phyloP scores from a whole-genome alignment of 495 filamentous ascomycete species.

The Penicillium waksmanii region DNA sequence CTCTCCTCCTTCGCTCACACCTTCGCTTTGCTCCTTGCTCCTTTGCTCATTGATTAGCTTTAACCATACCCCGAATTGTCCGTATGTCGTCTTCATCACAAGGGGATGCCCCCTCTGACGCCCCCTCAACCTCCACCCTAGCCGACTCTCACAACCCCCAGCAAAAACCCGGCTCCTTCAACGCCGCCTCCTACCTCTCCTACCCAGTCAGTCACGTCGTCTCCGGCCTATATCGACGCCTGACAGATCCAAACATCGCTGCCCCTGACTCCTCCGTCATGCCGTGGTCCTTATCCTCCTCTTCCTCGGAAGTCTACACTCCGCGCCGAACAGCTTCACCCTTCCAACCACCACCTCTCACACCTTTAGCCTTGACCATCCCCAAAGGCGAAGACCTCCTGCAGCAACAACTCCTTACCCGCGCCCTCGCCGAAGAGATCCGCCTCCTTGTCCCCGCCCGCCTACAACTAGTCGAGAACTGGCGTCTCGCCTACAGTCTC shows the following conservation, averaged over 20 bases:
- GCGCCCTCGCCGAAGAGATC: conserved; percentile 88
- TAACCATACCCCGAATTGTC: conserved; percentile 16
- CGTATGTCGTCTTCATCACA: conserved; percentile 36
- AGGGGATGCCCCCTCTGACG: conserved; percentile 23
- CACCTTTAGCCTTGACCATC: conserved; percentile 53
- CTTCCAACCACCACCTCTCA: conserved; percentile 63
- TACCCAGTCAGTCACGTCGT: conserved; percentile 60
- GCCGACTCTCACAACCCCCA: conserved; percentile 40
- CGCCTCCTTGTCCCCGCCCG: conserved; percentile 84
- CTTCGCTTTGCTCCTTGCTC: conserved; percentile 5
- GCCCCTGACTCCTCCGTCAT: conserved; percentile 30
- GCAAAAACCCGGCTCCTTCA: conserved; percentile 30
- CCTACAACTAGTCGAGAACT: conserved; percentile 83
- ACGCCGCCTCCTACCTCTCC: conserved; percentile 54
- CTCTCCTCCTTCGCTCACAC: neutral
- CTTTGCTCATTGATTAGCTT: conserved; percentile 13
- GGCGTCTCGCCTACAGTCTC: conserved; percentile 86
- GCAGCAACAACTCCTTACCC: conserved; percentile 62
- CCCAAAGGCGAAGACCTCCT: conserved; percentile 34
- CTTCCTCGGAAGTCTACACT: conserved; percentile 47
- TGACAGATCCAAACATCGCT: conserved; percentile 47
- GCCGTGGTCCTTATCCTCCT: conserved; percentile 29
- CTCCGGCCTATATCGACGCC: conserved; percentile 55
- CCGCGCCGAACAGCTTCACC: conserved; percentile 58
- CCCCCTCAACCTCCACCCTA: conserved; percentile 34